Evolutionary conservation across 2,329 filamentous ascomycete genomes (phyloP), one percentile per base, ranked within the genome.

Genomic region (Ophiostoma sp.): DNA sequence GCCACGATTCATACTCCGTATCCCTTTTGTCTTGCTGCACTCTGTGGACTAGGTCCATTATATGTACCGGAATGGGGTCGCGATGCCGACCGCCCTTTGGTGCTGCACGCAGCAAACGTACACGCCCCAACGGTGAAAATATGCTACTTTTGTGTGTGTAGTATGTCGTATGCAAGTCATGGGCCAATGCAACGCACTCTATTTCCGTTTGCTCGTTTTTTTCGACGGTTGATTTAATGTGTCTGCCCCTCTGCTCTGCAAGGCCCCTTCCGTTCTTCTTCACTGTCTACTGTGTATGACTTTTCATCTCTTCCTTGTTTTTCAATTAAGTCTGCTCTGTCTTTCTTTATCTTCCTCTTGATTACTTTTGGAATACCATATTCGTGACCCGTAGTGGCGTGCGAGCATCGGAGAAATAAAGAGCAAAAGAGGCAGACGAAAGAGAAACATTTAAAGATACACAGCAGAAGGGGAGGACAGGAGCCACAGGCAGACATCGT

Each of bases 111-210:
- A 36, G 66, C 11, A 22, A 22, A 36, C 19, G 19, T 15, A 52
- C 66, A 52, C 66, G 28, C 42, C 45, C 45, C 66, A 69, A 69
- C 39, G 25, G 64, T 69, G 45, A 55, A 52, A 22, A 28, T 68
- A 33, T 19, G 22, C 36, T n/a, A 19, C 8, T 55, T 17, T 8
- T 36, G 33, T 8, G 57, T n/a, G 31, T 69, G 19, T 39, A 22
- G n/a, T 39, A 22, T 19, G 50, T 45, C 25, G 55, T 63, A 73
- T 74, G 73, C 73, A 73, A 68, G 71, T 71, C 59, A 74, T 74
- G 69, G 59, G 31, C 73, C 55, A 73, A 73, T 74, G 73, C 71
- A 73, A 68, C 59, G 28, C 39, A 42, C 15, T 59, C 33, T 45
- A 50, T 69, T 66, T 71, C 19, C 17, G 8, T n/a, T 66, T 52